Base-by-base conservation (phyloP, 2,329 filamentous ascomycete species). In the Cordyceps farinosa region DNA sequence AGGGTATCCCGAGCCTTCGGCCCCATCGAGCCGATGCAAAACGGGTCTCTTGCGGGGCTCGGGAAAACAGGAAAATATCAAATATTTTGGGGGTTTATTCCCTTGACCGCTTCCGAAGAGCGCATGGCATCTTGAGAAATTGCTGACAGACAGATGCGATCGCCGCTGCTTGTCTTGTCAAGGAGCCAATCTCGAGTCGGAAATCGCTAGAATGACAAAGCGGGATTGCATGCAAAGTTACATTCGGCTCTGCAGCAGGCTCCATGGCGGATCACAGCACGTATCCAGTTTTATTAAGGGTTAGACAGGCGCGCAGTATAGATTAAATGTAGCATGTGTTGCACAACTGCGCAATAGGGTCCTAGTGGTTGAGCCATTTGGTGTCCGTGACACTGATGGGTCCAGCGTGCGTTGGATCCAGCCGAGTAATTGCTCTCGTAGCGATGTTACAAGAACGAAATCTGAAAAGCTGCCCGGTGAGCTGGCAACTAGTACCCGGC, bases 1-100 rank as follows among this genome's bases (percentile, higher is more conserved):
- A 44, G 56, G 56, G 56, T 59, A 59, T 32, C 36, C 56, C 56
- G 56, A 59, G 10, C 11, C 1, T 13, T 9, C 36, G 15, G 56
- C 47, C 56, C 47, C 56, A 27, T 59, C 44, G 5, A 42, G 32
- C 56, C 56, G 56, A 57, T 48, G 38, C 54, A 38, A 30, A 34
- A n/a, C 5, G 15, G 56, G 56, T 8, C 32, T 17, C 9, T 50
- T 36, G 30, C 10, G 42, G 17, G 27, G 27, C 17, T 57, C 38
- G 27, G 22, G 36, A 44, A 17, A 5, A 5, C 3, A 17, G 32
- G 34, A 11, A 38, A 36, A 36, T 38, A 38, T 10, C 2, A 38
- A 38, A 38, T 1, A 10, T 3, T 38, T 38, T 38, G 34, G 9
- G 38, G 38, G 2, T 40, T 40, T 29, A 2, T 48, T 10, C 17